Percentiles rank a stretch among this genome's conserved stretches.
phyloP scores from a whole-genome alignment of 345 rosid genomes.

The Eucalyptus polybractea region DNA sequence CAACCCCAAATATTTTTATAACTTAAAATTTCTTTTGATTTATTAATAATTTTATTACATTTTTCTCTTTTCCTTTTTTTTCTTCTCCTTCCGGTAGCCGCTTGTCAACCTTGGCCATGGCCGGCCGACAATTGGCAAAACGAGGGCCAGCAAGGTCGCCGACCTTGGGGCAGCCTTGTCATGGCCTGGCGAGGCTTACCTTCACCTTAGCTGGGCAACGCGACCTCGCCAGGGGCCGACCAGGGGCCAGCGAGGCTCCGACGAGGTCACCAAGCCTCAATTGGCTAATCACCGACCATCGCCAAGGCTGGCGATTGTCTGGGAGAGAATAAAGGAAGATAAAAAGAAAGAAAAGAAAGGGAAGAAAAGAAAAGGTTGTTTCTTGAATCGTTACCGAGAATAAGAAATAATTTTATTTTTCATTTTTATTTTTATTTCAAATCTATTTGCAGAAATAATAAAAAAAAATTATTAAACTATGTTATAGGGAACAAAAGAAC shows the following conservation, averaged over 20 bases:
- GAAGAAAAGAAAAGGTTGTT: too few species aligned
- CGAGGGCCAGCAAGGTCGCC: accelerated
- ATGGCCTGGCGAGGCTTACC: accelerated
- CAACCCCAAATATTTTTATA: accelerated
- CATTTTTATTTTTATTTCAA: too few species aligned
- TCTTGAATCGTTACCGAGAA: accelerated
- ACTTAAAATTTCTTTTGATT: too few species aligned
- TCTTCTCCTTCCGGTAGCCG: accelerated
- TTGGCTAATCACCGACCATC: accelerated
- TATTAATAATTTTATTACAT: too few species aligned
- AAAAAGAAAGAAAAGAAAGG: too few species aligned
- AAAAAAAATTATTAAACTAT: too few species aligned
- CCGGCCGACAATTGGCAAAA: accelerated
- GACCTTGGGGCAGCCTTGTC: accelerated
- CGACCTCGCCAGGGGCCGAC: accelerated
- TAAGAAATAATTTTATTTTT: too few species aligned
- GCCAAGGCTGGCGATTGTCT: accelerated
- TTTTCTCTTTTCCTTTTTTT: too few species aligned
- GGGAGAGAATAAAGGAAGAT: too few species aligned
- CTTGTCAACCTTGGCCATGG: accelerated
- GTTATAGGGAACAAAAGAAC: accelerated
- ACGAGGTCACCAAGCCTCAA: accelerated
- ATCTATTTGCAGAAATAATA: accelerated
- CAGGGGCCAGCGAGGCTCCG: accelerated
- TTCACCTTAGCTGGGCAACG: too few species aligned